Conservation (phyloP, 129 eudicot species). For the Lactuca saligna region DNA sequence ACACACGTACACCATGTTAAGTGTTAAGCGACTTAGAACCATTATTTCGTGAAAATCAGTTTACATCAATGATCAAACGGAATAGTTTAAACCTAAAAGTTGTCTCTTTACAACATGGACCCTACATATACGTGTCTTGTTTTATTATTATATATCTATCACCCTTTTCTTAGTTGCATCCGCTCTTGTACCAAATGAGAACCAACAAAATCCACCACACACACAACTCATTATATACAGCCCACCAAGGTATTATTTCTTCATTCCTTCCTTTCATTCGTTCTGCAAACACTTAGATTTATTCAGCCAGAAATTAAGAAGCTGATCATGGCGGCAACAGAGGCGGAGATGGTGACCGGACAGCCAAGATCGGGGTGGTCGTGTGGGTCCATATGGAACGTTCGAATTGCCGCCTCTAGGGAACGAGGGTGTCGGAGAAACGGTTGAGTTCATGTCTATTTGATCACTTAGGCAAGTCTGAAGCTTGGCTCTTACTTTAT, state of each 20-base stretch:
- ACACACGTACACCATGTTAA: too few species aligned
- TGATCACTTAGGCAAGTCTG: conserved; percentile 49
- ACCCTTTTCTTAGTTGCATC: conserved; percentile 40
- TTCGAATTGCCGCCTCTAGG: conserved; percentile 33
- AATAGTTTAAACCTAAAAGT: neutral
- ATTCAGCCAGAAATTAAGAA: conserved; percentile 21
- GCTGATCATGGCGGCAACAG: conserved; percentile 6
- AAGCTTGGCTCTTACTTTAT: conserved; percentile 42
- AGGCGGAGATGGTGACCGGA: conserved; percentile 13
- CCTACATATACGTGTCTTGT: conserved; percentile 31
- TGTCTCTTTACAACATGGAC: conserved; percentile 22
- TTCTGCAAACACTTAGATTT: conserved; percentile 17
- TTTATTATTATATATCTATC: conserved; percentile 20
- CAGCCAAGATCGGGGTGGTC: conserved; percentile 12
- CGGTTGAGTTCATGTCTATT: conserved; percentile 36
- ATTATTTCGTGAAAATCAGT: too few species aligned
- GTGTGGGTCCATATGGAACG: conserved; percentile 23
- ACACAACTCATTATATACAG: conserved; percentile 44
- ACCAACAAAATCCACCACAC: conserved; percentile 35
- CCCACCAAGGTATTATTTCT: conserved; percentile 29
- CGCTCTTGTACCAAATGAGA: conserved; percentile 35
- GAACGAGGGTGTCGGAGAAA: conserved; percentile 9
- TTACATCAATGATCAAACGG: too few species aligned
- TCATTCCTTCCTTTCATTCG: conserved; percentile 26
- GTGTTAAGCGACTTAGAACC: too few species aligned